Percentiles rank a stretch among this genome's conserved stretches.
phyloP scores from a whole-genome alignment of 1,284 basidiomycete species.

The Marasmius sp. region DNA sequence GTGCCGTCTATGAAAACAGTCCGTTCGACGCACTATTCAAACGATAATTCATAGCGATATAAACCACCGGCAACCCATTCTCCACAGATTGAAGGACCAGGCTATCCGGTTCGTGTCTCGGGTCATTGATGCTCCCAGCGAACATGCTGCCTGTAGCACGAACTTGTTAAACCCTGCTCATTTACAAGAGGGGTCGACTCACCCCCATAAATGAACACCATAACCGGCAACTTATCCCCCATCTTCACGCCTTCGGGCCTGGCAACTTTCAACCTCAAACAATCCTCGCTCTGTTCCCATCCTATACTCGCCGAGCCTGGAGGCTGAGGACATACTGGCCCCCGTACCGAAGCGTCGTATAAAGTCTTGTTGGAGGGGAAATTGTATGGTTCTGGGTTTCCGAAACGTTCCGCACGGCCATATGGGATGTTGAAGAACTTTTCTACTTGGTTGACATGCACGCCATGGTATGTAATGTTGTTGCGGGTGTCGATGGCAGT shows the following conservation, averaged over 20 bases:
- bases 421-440: constrained; percentile 5
- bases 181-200: not conserved
- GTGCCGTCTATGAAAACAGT: not conserved
- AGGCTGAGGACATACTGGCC: constrained; percentile 1
- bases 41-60: constrained; percentile 6
- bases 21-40: not conserved
- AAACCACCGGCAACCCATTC: not conserved
- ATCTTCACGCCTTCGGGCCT: not conserved
- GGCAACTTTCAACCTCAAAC: constrained; percentile 5
- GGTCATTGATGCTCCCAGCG: constrained; percentile 1
- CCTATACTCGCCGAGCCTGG: no score
- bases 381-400: not conserved
- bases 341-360: constrained; percentile 1
- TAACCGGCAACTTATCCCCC: constrained; percentile 1
- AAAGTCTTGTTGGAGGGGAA: not conserved
- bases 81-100: not conserved
- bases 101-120: not conserved
- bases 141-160: not conserved
- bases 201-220: constrained; percentile 6
- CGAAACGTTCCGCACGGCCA: not conserved
- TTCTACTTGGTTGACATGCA: not conserved
- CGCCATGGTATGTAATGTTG: constrained; percentile 1
- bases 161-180: not conserved
- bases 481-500: not conserved
- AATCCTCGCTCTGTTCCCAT: constrained; percentile 2